Evolutionary conservation across 164 flowering plant species (phyloP).

Genomic region (Vitis riparia): DNA sequence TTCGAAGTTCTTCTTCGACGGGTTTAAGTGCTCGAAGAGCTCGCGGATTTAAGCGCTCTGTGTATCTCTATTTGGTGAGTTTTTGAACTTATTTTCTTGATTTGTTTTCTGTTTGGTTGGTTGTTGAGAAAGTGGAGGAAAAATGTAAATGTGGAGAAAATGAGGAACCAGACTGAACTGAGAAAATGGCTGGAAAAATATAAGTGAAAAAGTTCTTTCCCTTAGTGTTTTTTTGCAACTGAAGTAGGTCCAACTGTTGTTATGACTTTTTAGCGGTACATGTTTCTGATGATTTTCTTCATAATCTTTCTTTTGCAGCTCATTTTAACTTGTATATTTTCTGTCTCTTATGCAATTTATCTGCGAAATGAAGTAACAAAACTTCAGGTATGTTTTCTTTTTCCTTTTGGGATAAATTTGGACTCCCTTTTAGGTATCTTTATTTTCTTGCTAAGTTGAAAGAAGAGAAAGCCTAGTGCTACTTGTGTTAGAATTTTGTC

Average conservation of each 20-base stretch:
- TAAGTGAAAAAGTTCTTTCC: not conserved
- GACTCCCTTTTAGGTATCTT: not conserved
- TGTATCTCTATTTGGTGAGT: conserved; percentile 36
- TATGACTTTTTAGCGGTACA: not conserved
- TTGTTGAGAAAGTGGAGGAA: not conserved
- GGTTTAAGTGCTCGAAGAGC: conserved; percentile 13
- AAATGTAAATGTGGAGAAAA: not conserved
- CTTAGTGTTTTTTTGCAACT: not conserved
- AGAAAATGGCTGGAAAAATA: too few species aligned
- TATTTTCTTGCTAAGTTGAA: not conserved
- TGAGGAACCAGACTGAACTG: too few species aligned
- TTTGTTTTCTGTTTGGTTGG: not conserved
- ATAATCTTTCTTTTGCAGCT: conserved; percentile 44
- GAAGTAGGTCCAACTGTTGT: not conserved
- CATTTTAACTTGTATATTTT: conserved; percentile 35
- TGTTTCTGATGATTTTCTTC: conserved; percentile 7
- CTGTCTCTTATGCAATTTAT: conserved; percentile 34
- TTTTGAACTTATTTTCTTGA: not conserved
- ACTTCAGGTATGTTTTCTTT: conserved; percentile 51
- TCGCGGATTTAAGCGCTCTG: conserved; percentile 19
- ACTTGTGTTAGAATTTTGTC: too few species aligned
- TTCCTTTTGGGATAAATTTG: not conserved
- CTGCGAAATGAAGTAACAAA: conserved; percentile 39
- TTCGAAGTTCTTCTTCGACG: conserved; percentile 17
- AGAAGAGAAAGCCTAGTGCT: too few species aligned